Percentiles rank a stretch among this genome's conserved stretches.
These are phyloP conservation scores for Triticum dicoccoides DNA, from an alignment of 176 grass and related monocot species.

Conservation along the genomic window DNA sequence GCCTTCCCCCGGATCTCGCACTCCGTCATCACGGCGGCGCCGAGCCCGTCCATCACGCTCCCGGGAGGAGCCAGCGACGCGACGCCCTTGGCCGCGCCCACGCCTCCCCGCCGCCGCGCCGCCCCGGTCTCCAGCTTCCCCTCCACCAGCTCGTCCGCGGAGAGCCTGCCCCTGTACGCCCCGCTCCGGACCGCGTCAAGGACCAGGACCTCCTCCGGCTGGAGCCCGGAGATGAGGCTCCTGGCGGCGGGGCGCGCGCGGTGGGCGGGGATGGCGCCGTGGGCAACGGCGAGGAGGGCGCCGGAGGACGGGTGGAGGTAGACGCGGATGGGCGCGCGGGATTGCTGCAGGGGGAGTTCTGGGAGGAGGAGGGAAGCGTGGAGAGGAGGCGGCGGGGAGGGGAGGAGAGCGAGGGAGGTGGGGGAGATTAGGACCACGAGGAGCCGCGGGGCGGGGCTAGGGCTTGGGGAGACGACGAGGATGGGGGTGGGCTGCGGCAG, in stretches of 20 bases:
- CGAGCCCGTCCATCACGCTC: constrained; percentile 81
- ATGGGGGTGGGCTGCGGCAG: constrained; percentile 45
- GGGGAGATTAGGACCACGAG: constrained; percentile 68
- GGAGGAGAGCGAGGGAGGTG: constrained; percentile 57
- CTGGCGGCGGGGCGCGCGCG: constrained; percentile 57
- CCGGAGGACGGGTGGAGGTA: constrained; percentile 36
- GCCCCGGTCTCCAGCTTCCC: constrained; percentile 89
- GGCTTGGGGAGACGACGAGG: constrained; percentile 47
- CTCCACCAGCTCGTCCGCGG: constrained; percentile 61
- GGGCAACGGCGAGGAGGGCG: constrained; percentile 50
- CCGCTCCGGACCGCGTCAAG: constrained; percentile 62
- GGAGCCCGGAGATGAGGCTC: constrained; percentile 50
- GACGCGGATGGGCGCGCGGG: constrained; percentile 55
- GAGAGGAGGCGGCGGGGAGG: constrained; percentile 35
- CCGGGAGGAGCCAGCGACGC: constrained; percentile 60
- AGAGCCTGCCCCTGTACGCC: constrained; percentile 60
- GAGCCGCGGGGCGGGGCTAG: constrained; percentile 37
- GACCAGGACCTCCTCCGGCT: constrained; percentile 66
- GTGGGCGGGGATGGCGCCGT: constrained; percentile 44
- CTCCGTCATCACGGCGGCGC: constrained; percentile 65
- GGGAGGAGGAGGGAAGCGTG: constrained; percentile 66
- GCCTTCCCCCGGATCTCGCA: constrained; percentile 75
- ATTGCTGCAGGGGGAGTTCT: constrained; percentile 40
- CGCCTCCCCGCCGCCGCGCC: constrained; percentile 37
- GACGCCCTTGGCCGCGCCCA: constrained; percentile 38